Base-by-base conservation (phyloP, 805 yeast genomes). In the Dipodascopsis tothii region DNA sequence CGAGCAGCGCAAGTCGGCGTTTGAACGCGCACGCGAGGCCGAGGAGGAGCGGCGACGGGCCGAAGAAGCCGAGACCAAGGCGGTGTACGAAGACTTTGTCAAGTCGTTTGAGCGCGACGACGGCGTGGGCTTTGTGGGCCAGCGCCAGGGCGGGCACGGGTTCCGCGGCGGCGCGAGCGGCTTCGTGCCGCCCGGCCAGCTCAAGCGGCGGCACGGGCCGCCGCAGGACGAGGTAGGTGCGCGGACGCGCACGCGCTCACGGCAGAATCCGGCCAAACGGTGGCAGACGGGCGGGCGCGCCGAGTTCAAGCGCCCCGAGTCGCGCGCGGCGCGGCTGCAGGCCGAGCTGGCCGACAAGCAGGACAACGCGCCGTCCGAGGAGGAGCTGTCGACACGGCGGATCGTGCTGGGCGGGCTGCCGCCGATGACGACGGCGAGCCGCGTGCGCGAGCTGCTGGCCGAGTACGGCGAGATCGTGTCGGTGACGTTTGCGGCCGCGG, bases 1-100 rank as follows among this genome's bases (percentile, higher is more conserved):
- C 36, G 36, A 18, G 9, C 22, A 16, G n/a, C 11, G n/a, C 32
- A 39, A 37, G 32, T 14, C 51, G 6, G 41, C 50, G 30, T 46
- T 46, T 25, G 52, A 48, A 27, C 27, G 44, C 11, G 48, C 47
- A 17, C 17, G 38, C 11, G 44, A 43, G 18, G 41, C 39, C 14
- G 51, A 46, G 28, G 45, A 42, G 27, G 48, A 33, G 28, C 25
- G 30, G 19, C 23, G 43, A 16, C 17, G 21, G 19, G 21, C 33
- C 35, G 45, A 43, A 23, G 48, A 39, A 21, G 41, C 35, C 18
- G 52, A 48, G 28, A 43, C 47, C 7, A 21, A 21, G 32, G 45
- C 44, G 3, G 52, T 45, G n/a, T 41, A 43, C 17, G 50, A 46
- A 16, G 48, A 43, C n/a, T 48, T 48, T 39, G 51, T 46, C n/a